These are phyloP conservation scores for Geranium brycei DNA, from an alignment of 345 rosid genomes.

Conservation along the genomic window DNA sequence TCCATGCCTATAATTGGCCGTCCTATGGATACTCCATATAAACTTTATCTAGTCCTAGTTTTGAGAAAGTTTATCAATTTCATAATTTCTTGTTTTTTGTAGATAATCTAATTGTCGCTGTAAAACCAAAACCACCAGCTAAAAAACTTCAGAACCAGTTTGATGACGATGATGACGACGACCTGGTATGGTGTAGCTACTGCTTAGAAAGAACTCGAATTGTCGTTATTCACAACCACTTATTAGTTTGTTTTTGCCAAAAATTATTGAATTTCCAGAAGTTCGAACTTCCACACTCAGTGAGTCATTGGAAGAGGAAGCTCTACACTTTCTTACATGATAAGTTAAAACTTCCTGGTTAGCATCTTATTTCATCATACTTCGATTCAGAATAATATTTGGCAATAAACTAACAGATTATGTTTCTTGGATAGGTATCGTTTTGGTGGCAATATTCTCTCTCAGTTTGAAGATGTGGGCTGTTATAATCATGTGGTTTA, in stretches of 20 bases:
- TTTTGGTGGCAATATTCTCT: constrained; percentile 67
- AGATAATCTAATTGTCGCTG: constrained; percentile 69
- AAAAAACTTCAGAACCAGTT: constrained; percentile 31
- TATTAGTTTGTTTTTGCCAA: neutral
- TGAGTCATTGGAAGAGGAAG: constrained; percentile 63
- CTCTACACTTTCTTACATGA: constrained; percentile 45
- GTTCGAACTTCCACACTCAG: constrained; percentile 63
- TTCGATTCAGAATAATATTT: constrained; percentile 5
- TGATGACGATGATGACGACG: constrained; percentile 49
- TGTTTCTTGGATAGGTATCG: constrained; percentile 42
- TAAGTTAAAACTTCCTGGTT: constrained; percentile 69
- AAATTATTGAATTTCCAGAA: constrained; percentile 26
- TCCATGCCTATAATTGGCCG: neutral
- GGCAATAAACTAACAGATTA: constrained; percentile 15
- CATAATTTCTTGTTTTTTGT: constrained; percentile 8
- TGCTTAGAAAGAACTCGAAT: constrained; percentile 3
- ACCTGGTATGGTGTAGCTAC: constrained; percentile 30
- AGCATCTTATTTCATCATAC: constrained; percentile 12
- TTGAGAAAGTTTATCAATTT: neutral
- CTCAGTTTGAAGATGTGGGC: constrained; percentile 49
- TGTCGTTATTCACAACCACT: neutral
- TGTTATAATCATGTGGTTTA: constrained; percentile 56
- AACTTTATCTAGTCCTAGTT: neutral
- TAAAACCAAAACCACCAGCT: constrained; percentile 58
- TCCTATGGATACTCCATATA: neutral